Evolutionary conservation across 2,329 filamentous ascomycete species (phyloP).

Genomic region (Cadophora gregata): DNA sequence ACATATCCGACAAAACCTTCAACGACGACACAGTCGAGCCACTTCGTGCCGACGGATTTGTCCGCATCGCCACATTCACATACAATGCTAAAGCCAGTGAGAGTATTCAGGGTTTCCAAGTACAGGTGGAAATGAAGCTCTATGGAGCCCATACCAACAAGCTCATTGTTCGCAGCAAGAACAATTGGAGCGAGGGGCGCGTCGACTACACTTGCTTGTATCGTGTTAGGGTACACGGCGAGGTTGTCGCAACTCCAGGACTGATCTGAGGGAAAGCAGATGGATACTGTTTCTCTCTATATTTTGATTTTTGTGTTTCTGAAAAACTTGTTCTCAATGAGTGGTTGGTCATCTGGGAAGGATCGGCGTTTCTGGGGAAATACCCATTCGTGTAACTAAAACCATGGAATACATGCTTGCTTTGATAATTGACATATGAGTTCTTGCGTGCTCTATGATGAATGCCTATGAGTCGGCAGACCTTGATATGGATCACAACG

Average conservation of each 20-base stretch:
- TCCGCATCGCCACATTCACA: constrained; percentile 62
- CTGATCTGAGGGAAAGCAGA: constrained; percentile 3
- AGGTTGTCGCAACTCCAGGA: constrained; percentile 20
- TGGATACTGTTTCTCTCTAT: not conserved
- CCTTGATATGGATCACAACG: no score
- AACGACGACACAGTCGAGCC: constrained; percentile 45
- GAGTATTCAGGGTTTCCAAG: constrained; percentile 56
- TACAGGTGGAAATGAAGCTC: constrained; percentile 56
- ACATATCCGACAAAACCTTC: constrained; percentile 45
- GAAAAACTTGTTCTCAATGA: not conserved
- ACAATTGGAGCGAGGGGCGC: constrained; percentile 60
- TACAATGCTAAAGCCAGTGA: constrained; percentile 53
- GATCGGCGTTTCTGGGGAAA: constrained; percentile 19
- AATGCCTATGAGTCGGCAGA: no score
- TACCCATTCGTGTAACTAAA: constrained; percentile 21
- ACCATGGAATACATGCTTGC: constrained; percentile 11
- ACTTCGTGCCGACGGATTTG: constrained; percentile 49
- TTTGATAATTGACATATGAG: not conserved
- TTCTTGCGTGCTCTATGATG: not conserved
- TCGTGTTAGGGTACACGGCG: constrained; percentile 62
- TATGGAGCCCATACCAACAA: constrained; percentile 56
- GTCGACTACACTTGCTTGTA: constrained; percentile 69
- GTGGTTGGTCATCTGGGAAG: constrained; percentile 14
- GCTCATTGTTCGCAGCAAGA: constrained; percentile 60
- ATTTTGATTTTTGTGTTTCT: not conserved